phyloP scores from a whole-genome alignment of 768 basidiomycete species.

The Kwoniella newhampshirensis region DNA sequence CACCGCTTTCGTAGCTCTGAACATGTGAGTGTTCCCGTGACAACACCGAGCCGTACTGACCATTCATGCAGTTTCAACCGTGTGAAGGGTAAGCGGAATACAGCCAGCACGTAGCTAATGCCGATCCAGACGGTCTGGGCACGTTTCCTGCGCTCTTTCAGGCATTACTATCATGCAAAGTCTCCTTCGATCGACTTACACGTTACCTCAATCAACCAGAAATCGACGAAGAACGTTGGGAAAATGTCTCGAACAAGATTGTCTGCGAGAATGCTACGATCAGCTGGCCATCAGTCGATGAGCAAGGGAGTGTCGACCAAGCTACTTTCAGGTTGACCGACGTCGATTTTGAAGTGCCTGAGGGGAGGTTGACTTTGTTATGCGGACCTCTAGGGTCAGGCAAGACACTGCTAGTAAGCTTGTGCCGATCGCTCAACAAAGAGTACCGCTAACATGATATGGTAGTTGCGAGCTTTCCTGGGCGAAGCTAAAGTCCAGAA shows the following conservation, averaged over 20 bases:
- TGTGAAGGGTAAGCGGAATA: constrained; percentile 26
- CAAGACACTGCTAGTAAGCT: constrained; percentile 48
- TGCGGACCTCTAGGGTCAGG: constrained; percentile 50
- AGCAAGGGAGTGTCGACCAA: constrained; percentile 1
- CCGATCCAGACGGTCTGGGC: constrained; percentile 13
- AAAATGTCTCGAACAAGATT: constrained; percentile 5
- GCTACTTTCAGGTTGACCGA: constrained; percentile 34
- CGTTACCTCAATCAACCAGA: constrained; percentile 38
- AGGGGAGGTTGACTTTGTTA: constrained; percentile 38
- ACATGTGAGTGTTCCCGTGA: constrained; percentile 29
- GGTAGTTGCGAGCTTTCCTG: constrained; percentile 44
- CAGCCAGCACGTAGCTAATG: neutral
- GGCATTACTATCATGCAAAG: constrained; percentile 25
- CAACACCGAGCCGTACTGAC: neutral
- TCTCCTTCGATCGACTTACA: constrained; percentile 39
- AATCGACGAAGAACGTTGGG: constrained; percentile 18
- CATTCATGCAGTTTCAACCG: constrained; percentile 25
- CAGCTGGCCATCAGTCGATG: constrained; percentile 35
- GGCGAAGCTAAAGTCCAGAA: constrained; percentile 38
- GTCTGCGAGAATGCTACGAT: constrained; percentile 29
- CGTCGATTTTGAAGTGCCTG: constrained; percentile 35
- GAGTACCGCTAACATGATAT: neutral
- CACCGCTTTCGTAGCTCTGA: constrained; percentile 45
- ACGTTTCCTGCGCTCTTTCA: constrained; percentile 30
- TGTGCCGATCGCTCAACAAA: constrained; percentile 2